Evolutionary conservation across 768 basidiomycete species (phyloP).

Genomic region (Tubosaeta sp.): DNA sequence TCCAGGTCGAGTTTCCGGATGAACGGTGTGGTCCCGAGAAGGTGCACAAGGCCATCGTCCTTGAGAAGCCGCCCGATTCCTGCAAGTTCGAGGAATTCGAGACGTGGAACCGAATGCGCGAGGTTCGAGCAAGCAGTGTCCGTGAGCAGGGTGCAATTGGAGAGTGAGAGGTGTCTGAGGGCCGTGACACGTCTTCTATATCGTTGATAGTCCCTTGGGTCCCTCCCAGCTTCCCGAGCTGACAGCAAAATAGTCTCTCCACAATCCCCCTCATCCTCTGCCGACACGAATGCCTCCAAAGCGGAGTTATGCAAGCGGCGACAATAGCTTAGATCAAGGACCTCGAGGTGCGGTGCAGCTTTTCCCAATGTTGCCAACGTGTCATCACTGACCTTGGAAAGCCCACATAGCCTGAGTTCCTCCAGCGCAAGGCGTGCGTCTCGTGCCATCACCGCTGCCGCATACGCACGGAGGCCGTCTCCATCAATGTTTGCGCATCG

Average conservation of each 20-base stretch:
- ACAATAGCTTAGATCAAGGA: conserved; percentile 76
- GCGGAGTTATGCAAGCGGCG: conserved; percentile 70
- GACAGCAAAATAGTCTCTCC: conserved; percentile 49
- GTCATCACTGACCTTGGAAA: conserved; percentile 56
- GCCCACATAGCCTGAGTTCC: conserved; percentile 62
- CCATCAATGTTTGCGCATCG: conserved; percentile 68
- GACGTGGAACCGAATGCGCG: conserved; percentile 60
- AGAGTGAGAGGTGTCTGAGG: conserved; percentile 71
- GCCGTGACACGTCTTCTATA: conserved; percentile 61
- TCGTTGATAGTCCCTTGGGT: conserved; percentile 43
- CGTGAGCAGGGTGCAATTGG: conserved; percentile 66
- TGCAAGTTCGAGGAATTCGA: conserved; percentile 78
- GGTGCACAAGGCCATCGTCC: conserved; percentile 67
- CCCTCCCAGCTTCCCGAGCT: conserved; percentile 62
- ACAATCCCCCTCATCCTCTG: conserved; percentile 21
- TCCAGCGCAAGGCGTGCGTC: conserved; percentile 51
- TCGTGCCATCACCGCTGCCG: conserved; percentile 40
- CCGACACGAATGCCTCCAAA: conserved; percentile 64
- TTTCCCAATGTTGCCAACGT: conserved; percentile 64
- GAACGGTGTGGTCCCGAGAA: conserved; percentile 64
- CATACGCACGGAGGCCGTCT: conserved; percentile 52
- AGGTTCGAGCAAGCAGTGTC: conserved; percentile 73
- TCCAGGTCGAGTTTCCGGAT: conserved; percentile 84
- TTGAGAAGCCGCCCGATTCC: conserved; percentile 66
- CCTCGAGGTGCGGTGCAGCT: conserved; percentile 67